Percentiles rank a stretch among this genome's conserved stretches.
phyloP scores from a whole-genome alignment of 2,329 filamentous ascomycete species.

The Trichoderma afroharzianum region DNA sequence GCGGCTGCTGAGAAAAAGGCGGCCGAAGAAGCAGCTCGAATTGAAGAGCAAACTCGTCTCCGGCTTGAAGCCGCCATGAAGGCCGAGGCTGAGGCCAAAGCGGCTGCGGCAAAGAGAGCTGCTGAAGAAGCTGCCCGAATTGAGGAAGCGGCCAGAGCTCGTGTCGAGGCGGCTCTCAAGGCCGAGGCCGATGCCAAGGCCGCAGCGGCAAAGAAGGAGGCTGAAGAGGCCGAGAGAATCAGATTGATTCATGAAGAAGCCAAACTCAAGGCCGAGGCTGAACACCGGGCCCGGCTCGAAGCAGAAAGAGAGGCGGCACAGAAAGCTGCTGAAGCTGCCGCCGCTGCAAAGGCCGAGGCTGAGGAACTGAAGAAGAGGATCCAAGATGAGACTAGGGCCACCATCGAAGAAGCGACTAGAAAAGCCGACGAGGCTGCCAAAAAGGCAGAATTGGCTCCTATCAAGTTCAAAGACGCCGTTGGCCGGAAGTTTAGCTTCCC shows the following conservation, averaged over 20 bases:
- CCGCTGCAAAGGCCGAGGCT: conserved; percentile 49
- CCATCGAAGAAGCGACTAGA: conserved; percentile 45
- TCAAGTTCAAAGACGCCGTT: conserved; percentile 88
- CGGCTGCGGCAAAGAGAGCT: conserved; percentile 37
- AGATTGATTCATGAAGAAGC: conserved; percentile 39
- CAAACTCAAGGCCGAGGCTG: conserved; percentile 37
- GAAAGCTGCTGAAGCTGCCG: conserved; percentile 39
- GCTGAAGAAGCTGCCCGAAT: conserved; percentile 43
- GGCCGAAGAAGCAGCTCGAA: conserved; percentile 37
- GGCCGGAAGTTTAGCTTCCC: conserved; percentile 91
- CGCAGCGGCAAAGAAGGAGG: conserved; percentile 38
- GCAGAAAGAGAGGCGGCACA: conserved; percentile 41
- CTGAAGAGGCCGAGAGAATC: conserved; percentile 42
- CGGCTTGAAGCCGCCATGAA: conserved; percentile 43
- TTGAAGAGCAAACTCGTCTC: conserved; percentile 45
- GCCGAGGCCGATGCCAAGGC: conserved; percentile 38
- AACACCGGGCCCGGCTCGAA: conserved; percentile 38
- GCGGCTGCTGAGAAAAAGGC: conserved; percentile 38
- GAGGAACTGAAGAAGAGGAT: conserved; percentile 60
- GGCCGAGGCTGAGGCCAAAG: conserved; percentile 40
- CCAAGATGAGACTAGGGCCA: conserved; percentile 53
- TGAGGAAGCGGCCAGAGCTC: conserved; percentile 36
- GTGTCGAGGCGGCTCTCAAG: conserved; percentile 36
- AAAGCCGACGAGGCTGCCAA: conserved; percentile 48
- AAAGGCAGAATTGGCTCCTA: conserved; percentile 64